phyloP scores from a whole-genome alignment of 192 early-diverging fungal genomes.

The Paraglomus occultum region DNA sequence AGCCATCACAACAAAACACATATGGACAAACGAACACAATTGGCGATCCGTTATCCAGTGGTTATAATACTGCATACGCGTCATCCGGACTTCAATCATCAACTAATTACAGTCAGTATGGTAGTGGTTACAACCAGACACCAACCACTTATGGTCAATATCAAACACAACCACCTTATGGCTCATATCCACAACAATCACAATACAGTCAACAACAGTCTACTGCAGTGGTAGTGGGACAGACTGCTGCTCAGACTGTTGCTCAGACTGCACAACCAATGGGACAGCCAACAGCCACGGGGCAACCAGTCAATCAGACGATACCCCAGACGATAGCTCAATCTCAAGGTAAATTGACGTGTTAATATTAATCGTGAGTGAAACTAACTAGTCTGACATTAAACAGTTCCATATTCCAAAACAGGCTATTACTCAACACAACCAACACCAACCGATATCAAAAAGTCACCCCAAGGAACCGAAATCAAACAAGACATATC shows the following conservation, averaged over 20 bases:
- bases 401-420: neutral
- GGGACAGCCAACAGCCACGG: constrained; percentile 13
- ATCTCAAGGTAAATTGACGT: constrained; percentile 36
- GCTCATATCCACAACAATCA: constrained; percentile 9
- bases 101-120: constrained; percentile 9
- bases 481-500: constrained; percentile 10
- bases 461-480: constrained; percentile 5
- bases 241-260: constrained; percentile 10
- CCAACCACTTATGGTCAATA: neutral
- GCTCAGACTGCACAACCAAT: neutral
- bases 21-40: neutral
- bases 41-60: constrained; percentile 6
- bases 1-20: constrained; percentile 9
- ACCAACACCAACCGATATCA: neutral
- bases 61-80: neutral
- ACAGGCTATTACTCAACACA: constrained; percentile 25
- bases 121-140: neutral
- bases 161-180: neutral
- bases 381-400: neutral
- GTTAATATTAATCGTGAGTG: constrained; percentile 23
- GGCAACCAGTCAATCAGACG: constrained; percentile 21
- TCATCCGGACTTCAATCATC: neutral
- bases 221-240: constrained; percentile 20
- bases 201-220: constrained; percentile 29
- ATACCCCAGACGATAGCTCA: constrained; percentile 35